These are phyloP conservation scores for Craspedostauros australis DNA, from an alignment of 108 stramenopile species.

Conservation along the genomic window DNA sequence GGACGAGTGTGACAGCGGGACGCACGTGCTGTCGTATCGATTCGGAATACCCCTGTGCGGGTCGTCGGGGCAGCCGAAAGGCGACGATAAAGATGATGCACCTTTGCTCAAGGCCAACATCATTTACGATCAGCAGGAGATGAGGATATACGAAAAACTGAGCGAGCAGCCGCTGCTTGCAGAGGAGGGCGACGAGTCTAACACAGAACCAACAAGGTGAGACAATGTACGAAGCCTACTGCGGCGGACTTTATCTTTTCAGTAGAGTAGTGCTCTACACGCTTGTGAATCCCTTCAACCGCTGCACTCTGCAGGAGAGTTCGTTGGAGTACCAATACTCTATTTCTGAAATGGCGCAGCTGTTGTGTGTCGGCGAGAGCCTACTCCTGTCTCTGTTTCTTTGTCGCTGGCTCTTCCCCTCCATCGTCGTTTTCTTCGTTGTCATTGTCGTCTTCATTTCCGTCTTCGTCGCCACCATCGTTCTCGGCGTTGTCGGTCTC, in stretches of 20 bases:
- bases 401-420: conserved; percentile 6
- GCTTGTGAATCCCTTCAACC: no score
- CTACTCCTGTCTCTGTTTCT: conserved; percentile 15
- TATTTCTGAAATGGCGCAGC: no score
- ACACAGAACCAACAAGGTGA: no score
- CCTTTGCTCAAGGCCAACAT: conserved; percentile 31
- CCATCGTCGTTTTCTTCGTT: conserved; percentile 10
- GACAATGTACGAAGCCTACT: no score
- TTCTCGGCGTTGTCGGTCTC: conserved; percentile 10
- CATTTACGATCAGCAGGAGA: conserved; percentile 75
- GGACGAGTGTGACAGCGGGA: conserved; percentile 42
- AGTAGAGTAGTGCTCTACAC: no score
- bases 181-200: no score
- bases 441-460: conserved; percentile 9
- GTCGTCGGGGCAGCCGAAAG: not conserved
- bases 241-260: no score
- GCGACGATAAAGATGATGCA: not conserved
- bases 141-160: conserved; percentile 53
- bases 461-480: conserved; percentile 2
- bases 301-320: no score
- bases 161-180: no score
- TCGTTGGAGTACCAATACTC: no score
- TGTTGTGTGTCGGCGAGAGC: no score
- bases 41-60: conserved; percentile 59
- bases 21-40: conserved; percentile 67